Conservation (phyloP, 352 stramenopile genomes). For the Phytophthora ramorum region DNA sequence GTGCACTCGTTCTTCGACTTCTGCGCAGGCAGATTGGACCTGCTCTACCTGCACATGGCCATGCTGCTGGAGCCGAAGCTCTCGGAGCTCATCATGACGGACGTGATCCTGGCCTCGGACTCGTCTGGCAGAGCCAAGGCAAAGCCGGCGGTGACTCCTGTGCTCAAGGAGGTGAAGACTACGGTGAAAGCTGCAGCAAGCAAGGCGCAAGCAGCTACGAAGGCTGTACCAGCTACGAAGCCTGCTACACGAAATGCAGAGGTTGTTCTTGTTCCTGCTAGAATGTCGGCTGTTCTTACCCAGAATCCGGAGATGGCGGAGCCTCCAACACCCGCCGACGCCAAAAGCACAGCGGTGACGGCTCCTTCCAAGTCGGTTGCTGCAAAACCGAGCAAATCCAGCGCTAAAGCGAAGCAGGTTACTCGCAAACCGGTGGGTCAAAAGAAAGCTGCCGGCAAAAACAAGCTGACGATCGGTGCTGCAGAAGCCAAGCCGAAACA, state of each 20-base stretch:
- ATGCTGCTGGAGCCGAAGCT: conserved; percentile 63
- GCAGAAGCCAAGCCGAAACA: conserved; percentile 19
- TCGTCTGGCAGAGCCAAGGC: conserved; percentile 20
- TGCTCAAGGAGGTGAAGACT: background rate
- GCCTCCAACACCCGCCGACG: background rate
- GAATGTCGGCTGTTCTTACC: conserved; percentile 9
- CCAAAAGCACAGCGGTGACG: background rate
- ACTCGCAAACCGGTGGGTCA: conserved; percentile 2
- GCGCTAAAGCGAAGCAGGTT: conserved; percentile 17
- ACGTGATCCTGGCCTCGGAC: conserved; percentile 28
- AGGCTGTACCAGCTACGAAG: background rate
- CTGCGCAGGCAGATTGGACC: conserved; percentile 59
- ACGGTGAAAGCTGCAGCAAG: background rate
- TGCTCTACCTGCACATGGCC: conserved; percentile 77
- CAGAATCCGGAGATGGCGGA: conserved; percentile 50
- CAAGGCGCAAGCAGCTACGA: conserved; percentile 5
- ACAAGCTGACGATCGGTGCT: conserved; percentile 10
- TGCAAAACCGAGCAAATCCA: conserved; percentile 9
- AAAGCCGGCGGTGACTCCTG: background rate
- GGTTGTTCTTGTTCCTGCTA: background rate
- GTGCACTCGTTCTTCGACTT: conserved; percentile 66
- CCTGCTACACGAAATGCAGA: background rate
- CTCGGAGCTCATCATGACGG: conserved; percentile 50
- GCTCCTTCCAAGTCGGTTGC: conserved; percentile 4
- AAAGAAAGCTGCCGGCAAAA: conserved; percentile 33